Evolutionary conservation across 345 rosid genomes (phyloP).

Genomic region (Heritiera fomes): DNA sequence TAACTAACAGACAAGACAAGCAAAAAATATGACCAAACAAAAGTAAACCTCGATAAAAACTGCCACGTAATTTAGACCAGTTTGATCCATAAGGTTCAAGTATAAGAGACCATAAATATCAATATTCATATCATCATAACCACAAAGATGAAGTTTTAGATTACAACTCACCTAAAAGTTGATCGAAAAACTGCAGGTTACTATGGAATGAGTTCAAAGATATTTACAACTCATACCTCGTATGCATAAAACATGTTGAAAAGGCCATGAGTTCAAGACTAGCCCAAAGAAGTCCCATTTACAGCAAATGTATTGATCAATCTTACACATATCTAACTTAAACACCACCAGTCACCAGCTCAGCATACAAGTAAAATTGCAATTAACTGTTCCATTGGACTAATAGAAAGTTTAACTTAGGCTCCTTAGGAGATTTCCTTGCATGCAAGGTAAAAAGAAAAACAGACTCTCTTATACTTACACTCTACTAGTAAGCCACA

Average conservation of each 20-base stretch:
- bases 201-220: slow-evolving; percentile 1
- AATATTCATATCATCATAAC: not conserved
- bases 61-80: not conserved
- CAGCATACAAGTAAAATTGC: not conserved
- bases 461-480: not conserved
- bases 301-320: not conserved
- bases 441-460: slow-evolving; percentile 4
- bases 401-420: not conserved
- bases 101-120: slow-evolving; percentile 7
- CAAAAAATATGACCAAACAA: not conserved
- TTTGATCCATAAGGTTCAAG: slow-evolving; percentile 11
- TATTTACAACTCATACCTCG: not conserved
- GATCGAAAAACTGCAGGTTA: not conserved
- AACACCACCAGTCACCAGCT: not conserved
- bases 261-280: not conserved
- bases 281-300: not conserved
- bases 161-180: not conserved
- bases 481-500: slow-evolving; percentile 2
- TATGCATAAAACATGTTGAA: slow-evolving; percentile 1
- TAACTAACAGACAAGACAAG: slow-evolving; percentile 8
- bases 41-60: not conserved
- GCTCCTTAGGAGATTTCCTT: not conserved
- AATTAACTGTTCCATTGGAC: not conserved
- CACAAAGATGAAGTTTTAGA: not conserved
- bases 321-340: not conserved